Conservation (phyloP, 2,329 filamentous ascomycete genomes). For the Tolypocladium amazonense region DNA sequence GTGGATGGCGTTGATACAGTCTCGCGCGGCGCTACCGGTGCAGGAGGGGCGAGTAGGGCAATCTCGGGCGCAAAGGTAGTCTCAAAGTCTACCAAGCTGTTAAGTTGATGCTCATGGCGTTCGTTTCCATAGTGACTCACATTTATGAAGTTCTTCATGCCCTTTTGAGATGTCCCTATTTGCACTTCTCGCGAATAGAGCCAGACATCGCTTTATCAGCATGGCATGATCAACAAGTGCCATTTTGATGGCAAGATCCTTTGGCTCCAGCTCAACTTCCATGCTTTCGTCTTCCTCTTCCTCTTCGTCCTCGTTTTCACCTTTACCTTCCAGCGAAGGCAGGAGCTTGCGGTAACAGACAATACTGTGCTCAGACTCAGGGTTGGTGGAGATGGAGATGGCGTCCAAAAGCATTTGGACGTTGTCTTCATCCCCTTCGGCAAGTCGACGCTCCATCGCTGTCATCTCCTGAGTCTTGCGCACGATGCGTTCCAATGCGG, state of each 20-base stretch:
- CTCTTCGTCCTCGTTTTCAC: conserved; percentile 14
- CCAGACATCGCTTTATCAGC: conserved; percentile 73
- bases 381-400: conserved; percentile 65
- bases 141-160: conserved; percentile 49
- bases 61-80: conserved; percentile 56
- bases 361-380: conserved; percentile 64
- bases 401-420: conserved; percentile 63
- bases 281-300: conserved; percentile 23
- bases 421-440: conserved; percentile 61
- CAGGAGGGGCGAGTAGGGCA: conserved; percentile 46
- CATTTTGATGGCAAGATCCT: conserved; percentile 73
- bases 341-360: conserved; percentile 68
- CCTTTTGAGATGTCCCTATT: conserved; percentile 46
- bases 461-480: conserved; percentile 83
- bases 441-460: conserved; percentile 61
- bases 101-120: conserved; percentile 7
- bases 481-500: conserved; percentile 81
- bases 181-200: conserved; percentile 53
- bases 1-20: conserved; percentile 31
- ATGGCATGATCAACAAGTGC: conserved; percentile 83
- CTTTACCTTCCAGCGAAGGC: conserved; percentile 33
- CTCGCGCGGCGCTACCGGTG: conserved; percentile 24
- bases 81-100: conserved; percentile 42
- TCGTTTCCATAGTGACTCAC: conserved; percentile 36
- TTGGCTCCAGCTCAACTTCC: conserved; percentile 38